A percentile compares a stretch with the other conserved stretches of the same genome.
Evolutionary conservation across 2,329 filamentous ascomycete species (phyloP).

Genomic region (Sclerotinia minor): DNA sequence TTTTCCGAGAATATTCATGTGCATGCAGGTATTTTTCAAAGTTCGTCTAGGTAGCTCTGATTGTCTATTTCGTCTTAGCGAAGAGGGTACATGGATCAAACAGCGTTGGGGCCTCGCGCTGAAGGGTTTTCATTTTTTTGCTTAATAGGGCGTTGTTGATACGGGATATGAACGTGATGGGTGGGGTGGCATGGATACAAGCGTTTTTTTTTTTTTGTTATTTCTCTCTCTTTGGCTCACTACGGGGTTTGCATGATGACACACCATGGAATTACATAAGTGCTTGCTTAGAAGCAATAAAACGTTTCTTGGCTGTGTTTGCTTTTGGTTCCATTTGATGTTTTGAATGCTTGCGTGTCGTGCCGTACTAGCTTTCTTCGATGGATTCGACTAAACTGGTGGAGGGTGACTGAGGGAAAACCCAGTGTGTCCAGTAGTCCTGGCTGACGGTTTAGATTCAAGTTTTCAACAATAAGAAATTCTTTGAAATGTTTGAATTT

Average conservation of each 20-base stretch:
- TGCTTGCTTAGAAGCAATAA: not conserved
- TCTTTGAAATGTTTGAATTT: too few species aligned
- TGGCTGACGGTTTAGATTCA: too few species aligned
- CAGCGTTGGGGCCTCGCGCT: not conserved
- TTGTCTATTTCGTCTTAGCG: not conserved
- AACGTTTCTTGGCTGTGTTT: not conserved
- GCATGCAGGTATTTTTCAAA: not conserved
- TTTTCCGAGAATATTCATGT: not conserved
- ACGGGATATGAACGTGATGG: constrained; percentile 6
- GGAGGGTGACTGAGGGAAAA: not conserved
- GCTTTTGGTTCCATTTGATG: not conserved
- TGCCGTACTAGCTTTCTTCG: not conserved
- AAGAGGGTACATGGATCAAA: not conserved
- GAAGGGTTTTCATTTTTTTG: not conserved
- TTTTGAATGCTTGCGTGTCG: not conserved
- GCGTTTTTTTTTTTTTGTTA: not conserved
- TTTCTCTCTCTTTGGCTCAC: constrained; percentile 10
- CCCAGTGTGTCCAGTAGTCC: too few species aligned
- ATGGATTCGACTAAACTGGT: not conserved
- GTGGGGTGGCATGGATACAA: not conserved
- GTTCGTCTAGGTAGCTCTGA: not conserved
- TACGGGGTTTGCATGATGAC: not conserved
- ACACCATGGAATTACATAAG: not conserved
- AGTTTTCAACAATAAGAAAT: too few species aligned
- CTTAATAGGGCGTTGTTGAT: constrained; percentile 10